Evolutionary conservation across 768 basidiomycete genomes (phyloP), one percentile per base, ranked within the genome.

Genomic region (Naganishia vaughanmartiniae): DNA sequence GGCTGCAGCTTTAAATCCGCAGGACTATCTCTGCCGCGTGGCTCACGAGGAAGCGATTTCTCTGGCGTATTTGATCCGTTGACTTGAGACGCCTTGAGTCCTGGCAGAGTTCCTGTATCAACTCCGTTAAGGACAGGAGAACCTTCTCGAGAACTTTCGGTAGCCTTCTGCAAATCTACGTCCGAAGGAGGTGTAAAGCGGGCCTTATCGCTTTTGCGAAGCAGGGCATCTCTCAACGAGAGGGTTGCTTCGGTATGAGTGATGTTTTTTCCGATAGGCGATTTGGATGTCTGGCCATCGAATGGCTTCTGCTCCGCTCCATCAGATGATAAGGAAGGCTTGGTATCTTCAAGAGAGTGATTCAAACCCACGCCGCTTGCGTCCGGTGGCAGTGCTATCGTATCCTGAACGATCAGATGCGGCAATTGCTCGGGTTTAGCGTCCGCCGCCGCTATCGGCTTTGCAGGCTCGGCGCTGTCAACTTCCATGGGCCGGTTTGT

Each of bases 211-310:
- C 57, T 36, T 28, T 58, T 36, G 57, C 31, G 57, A 21, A 58
- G 57, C 14, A 58, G 39, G 24, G 57, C 57, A 14, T 58, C 57
- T 58, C 57, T 33, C 15, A 58, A 19, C 30, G 57, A 36, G 57
- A 58, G 31, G 34, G 57, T 58, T 4, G 57, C 57, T 31, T 58
- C 57, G 1, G 57, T 34, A 58, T 36, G 57, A 9, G 7, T 36
- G 31, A 58, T 36, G 24, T 36, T 33, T n/a, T 58, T 58, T 24
- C 21, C 57, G n/a, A n/a, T 34, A 7, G 33, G 17, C 6, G 57
- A 24, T 31, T 58, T 58, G 15, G n/a, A 19, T 36, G 24, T 21
- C 33, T 33, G 34, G 6, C n/a, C 57, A 24, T 24, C n/a, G 4
- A 24, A n/a, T 11, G 30, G 33, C 36, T 58, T 33, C 33, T 36